Percentiles rank a stretch among this genome's conserved stretches.
Conservation (phyloP, 306 rosid species). For the Ceratonia siliqua region DNA sequence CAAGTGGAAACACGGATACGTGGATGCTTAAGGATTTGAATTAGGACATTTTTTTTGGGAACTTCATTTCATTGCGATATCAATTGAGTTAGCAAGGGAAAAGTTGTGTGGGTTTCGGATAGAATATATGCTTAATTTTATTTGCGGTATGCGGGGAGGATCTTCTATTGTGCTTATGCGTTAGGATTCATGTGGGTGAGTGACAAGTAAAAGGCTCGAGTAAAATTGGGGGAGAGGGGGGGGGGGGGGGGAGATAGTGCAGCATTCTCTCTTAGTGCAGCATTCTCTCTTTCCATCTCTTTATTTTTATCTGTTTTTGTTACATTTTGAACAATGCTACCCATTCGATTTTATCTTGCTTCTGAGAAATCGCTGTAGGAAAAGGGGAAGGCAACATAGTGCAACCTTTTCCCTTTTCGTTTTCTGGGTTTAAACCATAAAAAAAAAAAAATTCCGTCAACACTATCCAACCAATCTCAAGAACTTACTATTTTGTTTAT, state of each 20-base stretch:
- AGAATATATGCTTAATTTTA: constrained; percentile 5
- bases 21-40: constrained; percentile 9
- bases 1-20: neutral
- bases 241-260: too few relatives aligned
- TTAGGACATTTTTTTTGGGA: neutral
- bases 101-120: neutral
- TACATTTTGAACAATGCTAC: neutral
- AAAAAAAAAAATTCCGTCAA: neutral
- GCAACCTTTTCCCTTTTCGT: neutral
- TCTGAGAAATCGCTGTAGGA: neutral
- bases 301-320: neutral
- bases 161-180: neutral
- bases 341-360: constrained; percentile 21
- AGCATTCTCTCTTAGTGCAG: neutral
- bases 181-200: neutral
- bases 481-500: constrained; percentile 16
- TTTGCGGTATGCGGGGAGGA: neutral
- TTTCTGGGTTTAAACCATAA: constrained; percentile 1
- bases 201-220: neutral
- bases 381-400: neutral
- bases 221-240: too few relatives aligned
- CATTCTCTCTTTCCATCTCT: neutral
- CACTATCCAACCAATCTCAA: neutral
- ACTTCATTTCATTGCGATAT: constrained; percentile 27
- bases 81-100: constrained; percentile 2